Evolutionary conservation across 805 yeast genomes (phyloP).

Genomic region (Wickerhamiella domercqiae): DNA sequence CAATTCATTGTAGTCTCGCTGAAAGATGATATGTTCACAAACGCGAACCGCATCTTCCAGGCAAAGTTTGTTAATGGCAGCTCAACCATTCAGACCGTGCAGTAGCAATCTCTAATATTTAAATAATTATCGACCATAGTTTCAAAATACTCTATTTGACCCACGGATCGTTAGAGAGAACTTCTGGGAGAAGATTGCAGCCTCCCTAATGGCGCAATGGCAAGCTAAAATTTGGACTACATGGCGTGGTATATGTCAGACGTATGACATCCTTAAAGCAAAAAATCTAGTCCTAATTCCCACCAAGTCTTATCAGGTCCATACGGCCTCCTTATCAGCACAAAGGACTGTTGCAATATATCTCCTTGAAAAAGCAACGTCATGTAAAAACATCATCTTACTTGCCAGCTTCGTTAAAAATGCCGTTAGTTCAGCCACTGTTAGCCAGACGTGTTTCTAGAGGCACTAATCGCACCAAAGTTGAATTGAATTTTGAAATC

Average conservation of each 20-base stretch:
- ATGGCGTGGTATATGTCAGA: neutral
- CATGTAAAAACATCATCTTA: too few relatives aligned
- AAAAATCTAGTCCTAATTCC: too few relatives aligned
- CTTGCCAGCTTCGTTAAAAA: too few relatives aligned
- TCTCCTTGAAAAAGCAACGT: too few relatives aligned
- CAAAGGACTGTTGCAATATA: too few relatives aligned
- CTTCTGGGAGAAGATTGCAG: neutral
- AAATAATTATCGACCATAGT: neutral
- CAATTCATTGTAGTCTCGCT: slow-evolving; percentile 93
- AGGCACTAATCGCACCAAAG: neutral
- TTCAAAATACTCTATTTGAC: too few relatives aligned
- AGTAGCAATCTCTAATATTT: neutral
- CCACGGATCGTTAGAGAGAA: neutral
- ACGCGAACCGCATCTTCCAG: slow-evolving; percentile 86
- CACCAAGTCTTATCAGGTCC: too few relatives aligned
- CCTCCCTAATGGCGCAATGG: neutral
- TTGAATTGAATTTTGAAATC: neutral
- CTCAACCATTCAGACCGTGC: slow-evolving; percentile 10
- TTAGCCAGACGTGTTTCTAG: too few relatives aligned
- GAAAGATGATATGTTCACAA: slow-evolving; percentile 96
- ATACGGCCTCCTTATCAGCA: too few relatives aligned
- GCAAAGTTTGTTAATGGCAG: slow-evolving; percentile 91
- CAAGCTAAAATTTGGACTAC: neutral
- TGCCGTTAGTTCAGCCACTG: too few relatives aligned
- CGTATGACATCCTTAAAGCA: too few relatives aligned